Base-by-base conservation (phyloP, 352 stramenopile genomes). In the Phytophthora sp. region DNA sequence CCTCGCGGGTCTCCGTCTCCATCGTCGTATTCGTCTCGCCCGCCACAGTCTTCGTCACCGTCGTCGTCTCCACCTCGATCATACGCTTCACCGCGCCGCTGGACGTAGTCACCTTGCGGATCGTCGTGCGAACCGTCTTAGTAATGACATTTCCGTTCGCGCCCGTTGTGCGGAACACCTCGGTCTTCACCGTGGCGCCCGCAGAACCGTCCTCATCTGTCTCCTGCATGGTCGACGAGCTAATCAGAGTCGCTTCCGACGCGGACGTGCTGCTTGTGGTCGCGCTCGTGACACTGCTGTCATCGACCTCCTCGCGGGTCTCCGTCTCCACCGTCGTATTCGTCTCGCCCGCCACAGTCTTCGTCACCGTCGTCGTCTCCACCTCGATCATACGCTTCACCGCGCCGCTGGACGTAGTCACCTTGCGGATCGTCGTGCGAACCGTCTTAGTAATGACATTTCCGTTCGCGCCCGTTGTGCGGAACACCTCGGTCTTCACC, bases 111-210 rank as follows among this genome's bases (percentile, higher is more conserved):
- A 65, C 51, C 45, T 57, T 70, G 33, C 61, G 61, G 33, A 62
- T 69, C 33, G 61, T 73, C 50, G 65, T 73, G 44, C 65, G 65
- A 52, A 73, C 38, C 27, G 46, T 64, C 57, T 64, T 54, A 8
- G 57, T 57, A 23, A 47, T 57, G 11, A 73, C 33, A 38, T 46
- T 63, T 18, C 64, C 64, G 46, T 73, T 63, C 31, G 5, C 24
- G 13, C 30, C 45, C 47, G 30, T 57, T 33, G 35, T 44, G 18
- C 58, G 58, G 60, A 60, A 69, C 38, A 51, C 56, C 20, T 55
- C 44, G 18, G 42, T 63, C 44, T 56, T 55, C 26, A 39, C 55
- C 30, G 44, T 55, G 35, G 30, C 21, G 30, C 21, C 55, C 4
- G 41, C 29, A 36, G 52, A 26, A 30, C 45, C 55, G 33, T 70